phyloP scores from a whole-genome alignment of 2,329 filamentous ascomycete species.

The Chrysoporthe puriensis region DNA sequence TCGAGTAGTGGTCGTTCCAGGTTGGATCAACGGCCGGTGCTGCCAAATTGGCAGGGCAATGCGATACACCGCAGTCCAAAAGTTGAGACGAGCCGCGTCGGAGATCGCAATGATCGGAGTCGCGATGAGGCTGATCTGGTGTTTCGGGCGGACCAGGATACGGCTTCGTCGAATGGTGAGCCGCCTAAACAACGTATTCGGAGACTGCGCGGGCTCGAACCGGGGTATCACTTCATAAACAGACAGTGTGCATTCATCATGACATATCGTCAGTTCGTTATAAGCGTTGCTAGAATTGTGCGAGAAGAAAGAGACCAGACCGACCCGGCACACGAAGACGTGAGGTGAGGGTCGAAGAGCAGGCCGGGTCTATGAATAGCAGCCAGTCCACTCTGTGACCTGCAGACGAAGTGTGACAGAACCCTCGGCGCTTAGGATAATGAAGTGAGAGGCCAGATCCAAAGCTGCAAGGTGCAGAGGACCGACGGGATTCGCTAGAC shows the following conservation, averaged over 20 bases:
- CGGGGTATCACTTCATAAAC: conserved; percentile 12
- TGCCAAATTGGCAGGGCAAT: conserved; percentile 37
- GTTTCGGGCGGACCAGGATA: conserved; percentile 45
- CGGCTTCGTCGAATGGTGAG: conserved; percentile 13
- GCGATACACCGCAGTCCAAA: conserved; percentile 34
- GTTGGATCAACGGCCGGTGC: conserved; percentile 33
- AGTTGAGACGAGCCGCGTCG: conserved; percentile 51
- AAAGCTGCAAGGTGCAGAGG: conserved; percentile 20
- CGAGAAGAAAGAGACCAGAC: conserved; percentile 4
- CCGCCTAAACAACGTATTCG: conserved; percentile 1
- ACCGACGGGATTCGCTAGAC: conserved; percentile 26
- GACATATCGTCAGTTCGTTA: conserved; percentile 8
- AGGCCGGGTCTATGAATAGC: conserved; percentile 21
- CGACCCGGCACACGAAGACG: conserved; percentile 5
- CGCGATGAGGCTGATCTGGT: conserved; percentile 38
- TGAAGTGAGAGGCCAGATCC: conserved; percentile 25
- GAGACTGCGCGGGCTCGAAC: background rate
- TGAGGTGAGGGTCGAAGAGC: conserved; percentile 19
- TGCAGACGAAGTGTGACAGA: conserved; percentile 25
- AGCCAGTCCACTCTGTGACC: conserved; percentile 16
- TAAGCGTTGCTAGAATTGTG: conserved; percentile 10
- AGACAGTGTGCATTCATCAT: conserved; percentile 9
- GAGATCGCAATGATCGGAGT: conserved; percentile 48
- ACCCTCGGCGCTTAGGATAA: conserved; percentile 29
- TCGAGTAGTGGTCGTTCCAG: conserved; percentile 44